These are phyloP conservation scores for Sphagnum contortum DNA, from an alignment of 225 moss, liverwort and hornwort genomes.

Conservation along the genomic window DNA sequence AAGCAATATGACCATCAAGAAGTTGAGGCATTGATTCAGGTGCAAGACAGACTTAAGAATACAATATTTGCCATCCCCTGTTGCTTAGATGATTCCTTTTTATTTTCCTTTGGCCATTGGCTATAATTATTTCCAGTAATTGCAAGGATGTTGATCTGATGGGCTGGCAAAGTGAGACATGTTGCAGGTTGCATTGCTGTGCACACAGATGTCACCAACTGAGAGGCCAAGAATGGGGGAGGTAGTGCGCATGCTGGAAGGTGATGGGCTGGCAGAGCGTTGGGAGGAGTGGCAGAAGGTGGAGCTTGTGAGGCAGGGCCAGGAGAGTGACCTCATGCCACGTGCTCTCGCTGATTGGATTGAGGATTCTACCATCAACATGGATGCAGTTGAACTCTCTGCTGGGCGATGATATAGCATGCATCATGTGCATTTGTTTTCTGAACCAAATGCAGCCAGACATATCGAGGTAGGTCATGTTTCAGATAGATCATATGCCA, in stretches of 20 bases:
- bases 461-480: too few relatives aligned
- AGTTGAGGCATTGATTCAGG: slow-evolving; percentile 94
- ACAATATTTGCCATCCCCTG: too few relatives aligned
- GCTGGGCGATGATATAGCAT: slow-evolving; percentile 4
- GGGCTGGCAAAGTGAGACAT: too few relatives aligned
- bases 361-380: slow-evolving; percentile 81
- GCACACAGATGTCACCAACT: slow-evolving; percentile 79
- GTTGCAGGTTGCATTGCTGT: slow-evolving; percentile 69
- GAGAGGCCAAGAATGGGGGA: slow-evolving; percentile 95
- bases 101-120: too few relatives aligned
- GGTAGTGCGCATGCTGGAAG: slow-evolving; percentile 90
- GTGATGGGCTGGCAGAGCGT: slow-evolving; percentile 85
- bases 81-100: too few relatives aligned
- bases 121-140: too few relatives aligned
- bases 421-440: too few relatives aligned
- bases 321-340: slow-evolving; percentile 70
- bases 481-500: too few relatives aligned
- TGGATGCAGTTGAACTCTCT: slow-evolving; percentile 92
- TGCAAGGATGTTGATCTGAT: too few relatives aligned
- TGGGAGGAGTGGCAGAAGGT: slow-evolving; percentile 98
- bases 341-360: slow-evolving; percentile 82
- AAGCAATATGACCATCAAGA: slow-evolving; percentile 62
- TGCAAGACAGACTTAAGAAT: neutral
- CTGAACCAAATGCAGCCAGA: too few relatives aligned
- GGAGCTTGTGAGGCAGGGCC: slow-evolving; percentile 69